Evolutionary conservation across 2,329 filamentous ascomycete genomes (phyloP), one percentile per base, ranked within the genome.

Genomic region (Fusarium beomiforme): DNA sequence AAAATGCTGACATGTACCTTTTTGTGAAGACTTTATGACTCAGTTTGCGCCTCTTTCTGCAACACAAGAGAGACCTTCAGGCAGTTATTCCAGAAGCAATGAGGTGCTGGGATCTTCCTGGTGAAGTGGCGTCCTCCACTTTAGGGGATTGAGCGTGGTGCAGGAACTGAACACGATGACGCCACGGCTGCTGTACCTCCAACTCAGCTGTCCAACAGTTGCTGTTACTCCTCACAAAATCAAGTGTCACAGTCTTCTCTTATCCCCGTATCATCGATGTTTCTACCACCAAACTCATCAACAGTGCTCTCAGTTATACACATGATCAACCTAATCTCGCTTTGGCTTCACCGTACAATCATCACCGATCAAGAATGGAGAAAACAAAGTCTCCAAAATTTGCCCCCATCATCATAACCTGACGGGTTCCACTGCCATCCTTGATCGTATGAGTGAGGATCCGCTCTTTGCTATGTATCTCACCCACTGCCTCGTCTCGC

Each of bases 361-460:
- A 56, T 24, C 29, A 59, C 29, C 14, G 23, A 47, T n/a, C 2
- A 26, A 24, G 23, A 47, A 55, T 47, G 39, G 37, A 55, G 39
- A 37, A 19, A 33, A 49, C 2, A 16, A 19, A 21, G 23, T 63
- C 42, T 33, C 24, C 26, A 39, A 50, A 56, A 46, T 68, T 67
- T 51, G 63, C 64, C 63, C 64, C 63, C 49, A 51, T 56, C 64
- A 56, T 68, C 43, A 63, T 63, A 67, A 67, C 64, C 49, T 63
- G 64, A 46, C 33, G 29, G 49, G 57, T 54, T 24, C 64, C 64
- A 67, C 64, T 43, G 17, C 43, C 56, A 67, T 67, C 64, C 64
- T 63, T 67, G 64, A 67, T 67, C 64, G 64, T 68, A 67, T 67
- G 64, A 68, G 64, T 36, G 36, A 55, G 37, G 64, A 47, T 61